Evolutionary conservation across 495 filamentous ascomycete species (phyloP).

Genomic region (Alectoria sarmentosa): DNA sequence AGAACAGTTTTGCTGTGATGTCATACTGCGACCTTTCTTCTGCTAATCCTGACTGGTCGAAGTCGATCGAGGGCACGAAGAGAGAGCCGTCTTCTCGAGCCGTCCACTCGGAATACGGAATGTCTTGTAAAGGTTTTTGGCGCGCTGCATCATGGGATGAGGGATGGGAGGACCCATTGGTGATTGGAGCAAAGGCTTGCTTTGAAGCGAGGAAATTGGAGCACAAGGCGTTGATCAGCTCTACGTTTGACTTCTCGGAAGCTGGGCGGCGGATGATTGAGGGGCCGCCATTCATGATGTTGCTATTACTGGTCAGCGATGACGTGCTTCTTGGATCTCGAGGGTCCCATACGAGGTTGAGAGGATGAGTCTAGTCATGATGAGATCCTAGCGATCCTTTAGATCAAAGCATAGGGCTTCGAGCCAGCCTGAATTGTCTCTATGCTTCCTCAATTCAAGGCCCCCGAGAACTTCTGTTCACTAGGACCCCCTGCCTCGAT

Average conservation of each 20-base stretch:
- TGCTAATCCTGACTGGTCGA: constrained; percentile 57
- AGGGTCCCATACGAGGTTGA: constrained; percentile 63
- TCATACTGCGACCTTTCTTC: constrained; percentile 80
- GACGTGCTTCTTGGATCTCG: constrained; percentile 16
- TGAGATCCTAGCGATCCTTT: constrained; percentile 5
- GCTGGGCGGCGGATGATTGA: constrained; percentile 72
- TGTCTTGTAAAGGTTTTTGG: constrained; percentile 29
- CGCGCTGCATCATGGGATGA: constrained; percentile 26
- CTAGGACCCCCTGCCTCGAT: not conserved
- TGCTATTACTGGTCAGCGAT: constrained; percentile 44
- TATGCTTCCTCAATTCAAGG: too few relatives aligned
- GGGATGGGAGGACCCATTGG: constrained; percentile 22
- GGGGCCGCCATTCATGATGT: constrained; percentile 73
- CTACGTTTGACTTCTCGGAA: constrained; percentile 74
- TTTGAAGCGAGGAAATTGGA: constrained; percentile 70
- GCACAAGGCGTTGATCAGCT: constrained; percentile 78
- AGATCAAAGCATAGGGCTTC: not conserved
- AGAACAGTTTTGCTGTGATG: constrained; percentile 92
- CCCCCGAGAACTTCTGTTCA: too few relatives aligned
- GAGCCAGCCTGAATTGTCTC: not conserved
- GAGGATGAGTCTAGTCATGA: constrained; percentile 73
- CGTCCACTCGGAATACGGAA: constrained; percentile 55
- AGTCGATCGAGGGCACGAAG: constrained; percentile 73
- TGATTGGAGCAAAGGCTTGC: constrained; percentile 36
- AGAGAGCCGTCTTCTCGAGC: constrained; percentile 48